These are phyloP conservation scores for Aspergillus sclerotialis DNA, from an alignment of 2,329 filamentous ascomycete genomes.

Conservation along the genomic window DNA sequence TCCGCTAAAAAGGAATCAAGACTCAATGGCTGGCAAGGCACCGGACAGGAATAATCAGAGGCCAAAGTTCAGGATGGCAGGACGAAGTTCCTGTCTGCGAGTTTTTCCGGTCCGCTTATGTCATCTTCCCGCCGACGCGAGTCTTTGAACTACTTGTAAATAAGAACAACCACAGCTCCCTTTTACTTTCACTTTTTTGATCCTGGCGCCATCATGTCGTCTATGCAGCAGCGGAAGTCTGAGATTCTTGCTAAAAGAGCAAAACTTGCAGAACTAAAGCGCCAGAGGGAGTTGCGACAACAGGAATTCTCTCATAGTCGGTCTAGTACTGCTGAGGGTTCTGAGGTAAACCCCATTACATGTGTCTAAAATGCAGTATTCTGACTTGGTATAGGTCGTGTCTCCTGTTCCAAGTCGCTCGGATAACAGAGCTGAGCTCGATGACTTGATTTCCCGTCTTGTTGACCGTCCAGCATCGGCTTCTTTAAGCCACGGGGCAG, in stretches of 20 bases:
- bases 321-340: conserved; percentile 59
- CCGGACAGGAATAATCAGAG: conserved; percentile 15
- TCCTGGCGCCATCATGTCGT: conserved; percentile 20
- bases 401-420: conserved; percentile 64
- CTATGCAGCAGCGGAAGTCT: conserved; percentile 69
- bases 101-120: conserved; percentile 39
- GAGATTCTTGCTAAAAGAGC: conserved; percentile 96
- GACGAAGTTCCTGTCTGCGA: conserved; percentile 36
- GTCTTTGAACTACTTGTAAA: conserved; percentile 16
- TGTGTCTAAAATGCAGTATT: background rate
- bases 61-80: conserved; percentile 19
- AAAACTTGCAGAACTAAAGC: conserved; percentile 92
- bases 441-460: conserved; percentile 75
- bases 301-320: conserved; percentile 66
- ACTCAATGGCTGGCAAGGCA: conserved; percentile 30
- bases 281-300: conserved; percentile 76
- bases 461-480: conserved; percentile 71
- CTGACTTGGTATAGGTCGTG: conserved; percentile 48
- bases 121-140: conserved; percentile 22
- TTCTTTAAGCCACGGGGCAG: conserved; percentile 46
- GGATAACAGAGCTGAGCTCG: conserved; percentile 63
- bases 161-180: conserved; percentile 13
- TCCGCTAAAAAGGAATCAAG: conserved; percentile 25
- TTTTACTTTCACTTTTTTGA: too few relatives aligned
- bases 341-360: conserved; percentile 62